Evolutionary conservation across 352 stramenopile genomes (phyloP), one percentile per base, ranked within the genome.

Genomic region (Pythium utonaiense): DNA sequence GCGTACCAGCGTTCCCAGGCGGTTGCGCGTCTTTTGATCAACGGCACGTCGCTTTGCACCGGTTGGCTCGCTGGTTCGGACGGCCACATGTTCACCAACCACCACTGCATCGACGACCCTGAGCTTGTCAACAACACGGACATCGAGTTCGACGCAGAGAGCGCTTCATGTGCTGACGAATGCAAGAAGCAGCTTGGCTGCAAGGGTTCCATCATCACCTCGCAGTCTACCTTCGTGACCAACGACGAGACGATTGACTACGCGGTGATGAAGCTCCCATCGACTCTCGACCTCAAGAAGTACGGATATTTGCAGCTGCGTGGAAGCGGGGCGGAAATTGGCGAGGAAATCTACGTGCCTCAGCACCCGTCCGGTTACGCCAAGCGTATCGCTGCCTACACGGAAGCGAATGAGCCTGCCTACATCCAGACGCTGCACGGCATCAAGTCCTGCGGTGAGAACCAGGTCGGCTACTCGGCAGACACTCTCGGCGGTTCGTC

Each of bases 361-460:
- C 75, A 89, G 49, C 79, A 91, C 62, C 78, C 83, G 14, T 41
- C 61, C 3, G 83, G 83, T 0, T 88, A 70, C 69, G 78, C 75
- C 33, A 91, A 83, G 71, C 78, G 81, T n/a, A 82, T 93, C 30
- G 66, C 64, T 7, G 33, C 9, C 31, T 53, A 61, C 55, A 62
- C 53, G 17, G 45, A 62, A 0, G 65, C 71, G 41, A 33, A 44
- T 19, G 66, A 45, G 19, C 25, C 48, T 10, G 3, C 53, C 16
- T 36, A 45, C 21, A 64, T 24, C 10, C 31, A 14, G 34, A 0
- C 51, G 13, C 33, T 40, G 36, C 31, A 68, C 58, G 44, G 28
- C 28, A 36, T 36, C 31, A 36, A 36, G 31, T 13, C 33, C 28
- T 72, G 64, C 42, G 69, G 65, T 14, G 33, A 64, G 27, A 61